Evolutionary conservation across 805 yeast genomes (phyloP).

Genomic region (Candida taoyuanica): DNA sequence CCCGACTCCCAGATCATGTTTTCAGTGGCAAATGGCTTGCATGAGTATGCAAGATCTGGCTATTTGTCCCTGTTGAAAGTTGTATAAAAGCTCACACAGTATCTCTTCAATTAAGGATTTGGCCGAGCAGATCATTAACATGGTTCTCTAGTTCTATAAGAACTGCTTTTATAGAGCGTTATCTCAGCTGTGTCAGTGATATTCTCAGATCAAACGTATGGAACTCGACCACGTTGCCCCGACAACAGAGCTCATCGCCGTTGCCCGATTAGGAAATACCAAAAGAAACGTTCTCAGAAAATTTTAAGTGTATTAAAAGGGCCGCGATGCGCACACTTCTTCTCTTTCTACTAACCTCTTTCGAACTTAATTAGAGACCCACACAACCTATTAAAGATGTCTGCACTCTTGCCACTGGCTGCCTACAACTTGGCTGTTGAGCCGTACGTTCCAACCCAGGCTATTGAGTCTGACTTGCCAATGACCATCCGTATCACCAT

Average conservation of each 20-base stretch:
- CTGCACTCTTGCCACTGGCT: conserved; percentile 76
- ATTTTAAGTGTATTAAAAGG: conserved; percentile 8
- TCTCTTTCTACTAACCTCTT: not conserved
- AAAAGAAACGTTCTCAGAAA: conserved; percentile 25
- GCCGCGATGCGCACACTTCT: conserved; percentile 6
- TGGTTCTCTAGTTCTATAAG: no score
- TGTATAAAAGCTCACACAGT: no score
- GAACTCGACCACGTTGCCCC: conserved; percentile 11
- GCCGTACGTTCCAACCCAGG: conserved; percentile 87
- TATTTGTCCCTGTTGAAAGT: no score
- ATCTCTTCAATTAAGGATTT: no score
- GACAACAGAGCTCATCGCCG: conserved; percentile 19
- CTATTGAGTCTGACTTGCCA: conserved; percentile 81
- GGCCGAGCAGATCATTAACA: no score
- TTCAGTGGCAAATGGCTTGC: conserved; percentile 8
- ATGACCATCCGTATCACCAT: conserved; percentile 86
- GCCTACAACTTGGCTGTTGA: conserved; percentile 78
- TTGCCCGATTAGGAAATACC: conserved; percentile 23
- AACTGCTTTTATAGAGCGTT: not conserved
- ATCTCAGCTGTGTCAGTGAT: not conserved
- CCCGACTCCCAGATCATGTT: no score
- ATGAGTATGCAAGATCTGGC: not conserved
- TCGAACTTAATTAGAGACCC: not conserved
- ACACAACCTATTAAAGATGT: conserved; percentile 38
- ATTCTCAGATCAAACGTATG: not conserved